A percentile compares a stretch with the other conserved stretches of the same genome.
Evolutionary conservation across 1,284 basidiomycete genomes (phyloP).

Genomic region (Salmacisia buchloeana): DNA sequence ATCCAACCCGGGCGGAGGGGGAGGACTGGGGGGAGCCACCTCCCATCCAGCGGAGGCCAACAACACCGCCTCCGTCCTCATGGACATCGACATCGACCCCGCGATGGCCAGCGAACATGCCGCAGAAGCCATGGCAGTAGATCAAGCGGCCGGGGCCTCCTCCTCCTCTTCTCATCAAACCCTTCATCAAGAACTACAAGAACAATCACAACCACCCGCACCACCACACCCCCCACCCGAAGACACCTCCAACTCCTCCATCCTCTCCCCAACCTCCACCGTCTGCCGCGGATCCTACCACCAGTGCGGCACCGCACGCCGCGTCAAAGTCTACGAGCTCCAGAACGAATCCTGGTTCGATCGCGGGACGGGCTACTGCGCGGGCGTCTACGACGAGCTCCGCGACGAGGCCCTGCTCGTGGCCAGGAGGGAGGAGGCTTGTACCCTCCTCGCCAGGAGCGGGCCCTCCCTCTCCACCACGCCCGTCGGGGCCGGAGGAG

Average conservation of each 20-base stretch:
- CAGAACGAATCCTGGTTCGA: constrained; percentile 46
- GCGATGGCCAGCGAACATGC: too few relatives aligned
- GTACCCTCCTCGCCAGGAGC: constrained; percentile 9
- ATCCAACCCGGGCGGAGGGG: too few relatives aligned
- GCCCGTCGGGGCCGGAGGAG: constrained; percentile 12
- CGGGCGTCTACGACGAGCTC: constrained; percentile 47
- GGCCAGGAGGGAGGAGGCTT: constrained; percentile 40
- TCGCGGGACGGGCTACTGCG: constrained; percentile 48
- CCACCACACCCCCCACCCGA: background rate
- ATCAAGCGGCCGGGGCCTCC: too few relatives aligned
- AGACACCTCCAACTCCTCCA: background rate
- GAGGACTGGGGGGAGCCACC: too few relatives aligned
- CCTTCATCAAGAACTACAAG: too few relatives aligned
- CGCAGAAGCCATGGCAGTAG: too few relatives aligned
- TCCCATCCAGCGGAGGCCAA: too few relatives aligned
- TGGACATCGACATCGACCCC: too few relatives aligned
- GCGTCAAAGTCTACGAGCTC: constrained; percentile 48
- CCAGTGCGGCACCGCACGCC: constrained; percentile 47
- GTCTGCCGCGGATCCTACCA: constrained; percentile 43
- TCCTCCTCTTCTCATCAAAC: too few relatives aligned
- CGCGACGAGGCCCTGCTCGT: constrained; percentile 46
- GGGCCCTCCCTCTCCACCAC: background rate
- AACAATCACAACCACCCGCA: too few relatives aligned
- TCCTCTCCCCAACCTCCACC: constrained; percentile 36
- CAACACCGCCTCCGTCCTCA: too few relatives aligned